Evolutionary conservation across 441 rosid genomes (phyloP), one percentile per base, ranked within the genome.

Genomic region (Erysimum cheiri): DNA sequence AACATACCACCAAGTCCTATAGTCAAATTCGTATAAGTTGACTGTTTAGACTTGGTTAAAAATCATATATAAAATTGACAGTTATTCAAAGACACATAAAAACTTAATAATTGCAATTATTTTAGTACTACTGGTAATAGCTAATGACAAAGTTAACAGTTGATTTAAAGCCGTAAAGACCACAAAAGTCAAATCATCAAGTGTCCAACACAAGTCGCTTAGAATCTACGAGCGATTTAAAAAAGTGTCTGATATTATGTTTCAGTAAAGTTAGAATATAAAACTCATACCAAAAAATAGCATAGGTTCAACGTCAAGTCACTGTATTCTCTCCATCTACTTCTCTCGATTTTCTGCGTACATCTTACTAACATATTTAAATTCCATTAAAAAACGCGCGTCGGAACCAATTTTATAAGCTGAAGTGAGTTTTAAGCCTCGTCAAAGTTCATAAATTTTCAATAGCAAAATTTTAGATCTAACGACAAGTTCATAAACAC

Each of bases 261-360:
- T 58, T 66, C 28, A 47, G n/a, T 46, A 28, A 36, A 64, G 76
- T 57, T 31, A 11, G 46, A 53, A 50, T 47, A 64, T 8, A 33
- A 11, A 53, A 19, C 28, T 56, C 60, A 49, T 35, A 56, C 29
- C 53, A 1, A 47, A 35, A 63, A 28, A 33, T 3, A 63, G 58
- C 77, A 72, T 47, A 56, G 35, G 44, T 33, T 66, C 39, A 39
- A 56, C 37, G 53, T 64, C 76, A 56, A 47, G n/a, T 64, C 65
- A 57, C 53, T 47, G 31, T 41, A 43, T 11, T 53, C 70, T 39
- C 60, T 64, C 60, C 50, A 71, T 43, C 26, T 69, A 54, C 43
- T 58, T 73, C 67, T 31, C 61, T 57, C 60, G 60, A 22, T 7
- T 73, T 60, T 74, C 69, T 74, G 78, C 69, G 73, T 68, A 68